phyloP scores from a whole-genome alignment of 1,284 basidiomycete species.

The Tilletia horrida region DNA sequence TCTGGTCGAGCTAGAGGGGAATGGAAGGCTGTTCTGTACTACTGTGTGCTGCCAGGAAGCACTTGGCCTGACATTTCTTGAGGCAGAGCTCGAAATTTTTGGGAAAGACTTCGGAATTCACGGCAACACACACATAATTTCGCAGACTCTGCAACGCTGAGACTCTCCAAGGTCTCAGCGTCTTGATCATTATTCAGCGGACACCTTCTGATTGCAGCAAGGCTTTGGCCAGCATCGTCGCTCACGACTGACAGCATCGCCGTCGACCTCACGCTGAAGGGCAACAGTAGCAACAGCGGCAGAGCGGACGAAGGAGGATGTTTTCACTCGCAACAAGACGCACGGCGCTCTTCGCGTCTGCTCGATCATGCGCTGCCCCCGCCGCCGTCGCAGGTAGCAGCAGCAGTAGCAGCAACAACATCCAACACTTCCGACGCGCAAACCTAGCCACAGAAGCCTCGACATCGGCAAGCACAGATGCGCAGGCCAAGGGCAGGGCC shows the following conservation, averaged over 20 bases:
- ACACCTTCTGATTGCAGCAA: no score
- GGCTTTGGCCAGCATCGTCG: no score
- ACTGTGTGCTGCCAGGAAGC: background rate
- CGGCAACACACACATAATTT: no score
- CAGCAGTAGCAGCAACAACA: background rate
- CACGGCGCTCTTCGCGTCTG: background rate
- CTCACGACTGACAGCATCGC: background rate
- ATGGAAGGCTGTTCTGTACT: background rate
- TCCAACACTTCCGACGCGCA: conserved; percentile 6
- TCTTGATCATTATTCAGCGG: no score
- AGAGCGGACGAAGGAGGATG: background rate
- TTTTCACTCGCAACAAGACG: background rate
- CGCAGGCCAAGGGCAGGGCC: background rate
- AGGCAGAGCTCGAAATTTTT: no score
- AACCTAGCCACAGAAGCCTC: conserved; percentile 6
- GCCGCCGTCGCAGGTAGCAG: background rate
- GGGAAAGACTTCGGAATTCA: no score
- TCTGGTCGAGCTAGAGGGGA: background rate
- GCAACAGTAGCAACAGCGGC: no score
- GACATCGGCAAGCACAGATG: background rate
- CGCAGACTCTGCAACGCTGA: no score
- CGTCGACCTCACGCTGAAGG: background rate
- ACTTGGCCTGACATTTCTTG: no score
- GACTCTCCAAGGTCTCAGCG: no score
- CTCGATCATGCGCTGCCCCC: no score